A percentile compares a stretch with the other conserved stretches of the same genome.
phyloP scores from a whole-genome alignment of 192 early-diverging fungal species.

The Backusella parvicylindrica region DNA sequence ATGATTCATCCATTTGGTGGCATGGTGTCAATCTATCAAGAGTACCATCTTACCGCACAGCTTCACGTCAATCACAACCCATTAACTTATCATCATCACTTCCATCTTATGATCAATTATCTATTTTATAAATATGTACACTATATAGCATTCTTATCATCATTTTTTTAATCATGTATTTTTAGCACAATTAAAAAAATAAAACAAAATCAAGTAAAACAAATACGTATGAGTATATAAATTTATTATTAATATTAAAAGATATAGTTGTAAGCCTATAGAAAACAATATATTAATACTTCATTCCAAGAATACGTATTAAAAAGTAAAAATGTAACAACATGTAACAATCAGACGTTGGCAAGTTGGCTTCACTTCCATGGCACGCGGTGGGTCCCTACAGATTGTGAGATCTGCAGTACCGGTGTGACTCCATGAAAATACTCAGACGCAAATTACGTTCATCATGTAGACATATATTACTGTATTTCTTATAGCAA shows the following conservation, averaged over 20 bases:
- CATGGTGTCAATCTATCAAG: conserved; percentile 15
- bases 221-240: not conserved
- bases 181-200: not conserved
- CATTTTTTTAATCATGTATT: not conserved
- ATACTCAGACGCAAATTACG: conserved; percentile 15
- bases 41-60: conserved; percentile 24
- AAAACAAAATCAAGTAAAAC: not conserved
- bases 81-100: not conserved
- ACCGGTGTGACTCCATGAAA: conserved; percentile 7
- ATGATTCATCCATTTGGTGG: conserved; percentile 12
- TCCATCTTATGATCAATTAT: conserved; percentile 7
- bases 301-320: not conserved
- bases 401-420: not conserved
- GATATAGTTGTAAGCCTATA: not conserved
- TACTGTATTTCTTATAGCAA: not conserved
- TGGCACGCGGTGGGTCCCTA: conserved; percentile 10
- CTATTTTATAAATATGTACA: not conserved
- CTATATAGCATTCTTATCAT: not conserved
- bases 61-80: not conserved
- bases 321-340: not conserved
- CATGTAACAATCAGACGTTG: not conserved
- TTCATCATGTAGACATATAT: conserved; percentile 5
- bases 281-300: not conserved
- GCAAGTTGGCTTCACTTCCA: not conserved
- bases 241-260: too few species aligned